Evolutionary conservation across 2,329 filamentous ascomycete species (phyloP).

Genomic region (Neoascochyta sp.): DNA sequence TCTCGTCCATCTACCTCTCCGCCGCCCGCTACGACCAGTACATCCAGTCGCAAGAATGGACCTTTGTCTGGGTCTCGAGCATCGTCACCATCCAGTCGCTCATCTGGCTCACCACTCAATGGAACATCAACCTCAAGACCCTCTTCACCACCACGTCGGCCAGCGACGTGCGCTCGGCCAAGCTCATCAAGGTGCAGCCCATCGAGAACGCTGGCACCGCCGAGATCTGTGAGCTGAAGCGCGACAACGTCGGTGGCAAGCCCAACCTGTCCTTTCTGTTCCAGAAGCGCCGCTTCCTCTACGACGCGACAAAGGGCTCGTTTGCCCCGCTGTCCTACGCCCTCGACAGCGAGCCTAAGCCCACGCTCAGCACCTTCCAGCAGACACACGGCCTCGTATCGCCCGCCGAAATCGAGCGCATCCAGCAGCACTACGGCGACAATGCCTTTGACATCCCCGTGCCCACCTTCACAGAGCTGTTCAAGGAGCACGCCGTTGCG

Average conservation of each 20-base stretch:
- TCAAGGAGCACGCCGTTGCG: conserved; percentile 96
- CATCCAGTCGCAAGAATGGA: conserved; percentile 95
- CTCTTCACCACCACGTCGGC: conserved; percentile 75
- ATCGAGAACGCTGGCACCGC: conserved; percentile 81
- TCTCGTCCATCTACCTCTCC: conserved; percentile 82
- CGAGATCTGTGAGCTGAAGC: conserved; percentile 79
- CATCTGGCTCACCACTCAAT: conserved; percentile 93
- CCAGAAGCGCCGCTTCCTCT: conserved; percentile 95
- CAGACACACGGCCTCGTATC: conserved; percentile 70
- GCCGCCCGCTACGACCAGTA: conserved; percentile 82
- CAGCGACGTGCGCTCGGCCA: conserved; percentile 66
- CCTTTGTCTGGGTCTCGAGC: conserved; percentile 85
- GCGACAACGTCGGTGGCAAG: conserved; percentile 73
- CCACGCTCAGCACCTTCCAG: conserved; percentile 74
- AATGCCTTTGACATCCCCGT: conserved; percentile 98
- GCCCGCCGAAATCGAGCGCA: conserved; percentile 69
- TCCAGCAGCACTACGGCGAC: conserved; percentile 89
- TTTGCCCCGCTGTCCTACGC: conserved; percentile 81
- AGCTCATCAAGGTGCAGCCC: conserved; percentile 89
- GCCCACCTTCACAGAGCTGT: conserved; percentile 90
- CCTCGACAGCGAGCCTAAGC: conserved; percentile 82
- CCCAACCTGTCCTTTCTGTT: conserved; percentile 85
- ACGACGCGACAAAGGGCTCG: conserved; percentile 64
- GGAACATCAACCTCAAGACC: conserved; percentile 85
- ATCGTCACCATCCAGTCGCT: conserved; percentile 87